phyloP scores from a whole-genome alignment of 805 yeast genomes.

The Pichia insulana region DNA sequence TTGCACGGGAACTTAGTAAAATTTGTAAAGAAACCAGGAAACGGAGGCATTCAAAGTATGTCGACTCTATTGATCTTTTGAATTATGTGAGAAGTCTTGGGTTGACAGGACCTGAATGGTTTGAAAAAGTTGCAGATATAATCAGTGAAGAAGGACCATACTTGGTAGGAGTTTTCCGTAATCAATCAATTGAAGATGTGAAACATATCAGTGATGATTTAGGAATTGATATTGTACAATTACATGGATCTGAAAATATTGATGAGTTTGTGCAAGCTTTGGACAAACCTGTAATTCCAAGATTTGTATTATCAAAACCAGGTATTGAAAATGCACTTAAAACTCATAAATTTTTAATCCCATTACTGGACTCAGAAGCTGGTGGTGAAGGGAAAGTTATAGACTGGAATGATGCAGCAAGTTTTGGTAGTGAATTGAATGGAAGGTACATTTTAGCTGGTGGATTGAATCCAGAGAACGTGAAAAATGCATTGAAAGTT shows the following conservation, averaged over 20 bases:
- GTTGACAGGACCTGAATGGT: constrained; percentile 27
- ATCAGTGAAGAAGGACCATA: constrained; percentile 45
- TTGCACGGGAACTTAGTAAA: constrained; percentile 39
- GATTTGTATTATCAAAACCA: constrained; percentile 58
- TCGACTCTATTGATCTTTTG: constrained; percentile 20
- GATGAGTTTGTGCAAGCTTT: constrained; percentile 32
- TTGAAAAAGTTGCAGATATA: constrained; percentile 20
- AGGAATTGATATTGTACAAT: constrained; percentile 68
- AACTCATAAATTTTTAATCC: constrained; percentile 37
- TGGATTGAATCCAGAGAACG: constrained; percentile 74
- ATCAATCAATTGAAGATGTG: constrained; percentile 65
- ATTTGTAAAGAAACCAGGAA: constrained; percentile 19
- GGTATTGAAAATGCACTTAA: constrained; percentile 18
- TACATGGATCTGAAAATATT: constrained; percentile 72
- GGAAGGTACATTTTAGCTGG: constrained; percentile 71
- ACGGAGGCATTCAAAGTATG: constrained; percentile 15
- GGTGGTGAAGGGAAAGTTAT: constrained; percentile 89
- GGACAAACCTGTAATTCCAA: constrained; percentile 56
- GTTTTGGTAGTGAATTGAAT: constrained; percentile 25
- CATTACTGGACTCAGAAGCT: constrained; percentile 74
- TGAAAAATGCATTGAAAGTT: constrained; percentile 39
- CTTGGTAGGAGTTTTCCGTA: constrained; percentile 84
- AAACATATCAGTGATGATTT: constrained; percentile 33
- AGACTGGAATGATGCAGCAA: constrained; percentile 54
- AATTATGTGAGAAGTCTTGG: constrained; percentile 9